Evolutionary conservation across 2,329 filamentous ascomycete genomes (phyloP).

Genomic region (Cercospora zeina): DNA sequence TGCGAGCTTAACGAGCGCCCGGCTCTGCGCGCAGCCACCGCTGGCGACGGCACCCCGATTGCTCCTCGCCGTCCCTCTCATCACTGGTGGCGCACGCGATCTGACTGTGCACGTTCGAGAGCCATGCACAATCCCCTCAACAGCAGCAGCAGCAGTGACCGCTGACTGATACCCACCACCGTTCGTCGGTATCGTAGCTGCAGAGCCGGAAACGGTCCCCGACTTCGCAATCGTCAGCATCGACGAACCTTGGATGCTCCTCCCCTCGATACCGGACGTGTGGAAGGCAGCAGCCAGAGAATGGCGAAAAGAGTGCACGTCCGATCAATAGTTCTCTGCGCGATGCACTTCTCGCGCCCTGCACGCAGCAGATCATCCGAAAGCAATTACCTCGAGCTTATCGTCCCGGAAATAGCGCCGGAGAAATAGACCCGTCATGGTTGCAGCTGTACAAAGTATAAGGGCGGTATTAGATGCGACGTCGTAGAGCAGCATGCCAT

Average conservation of each 20-base stretch:
- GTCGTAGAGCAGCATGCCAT: slow-evolving; percentile 3
- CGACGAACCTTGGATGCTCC: slow-evolving; percentile 7
- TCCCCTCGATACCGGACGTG: slow-evolving; percentile 1
- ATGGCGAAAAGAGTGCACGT: neutral
- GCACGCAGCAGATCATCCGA: neutral
- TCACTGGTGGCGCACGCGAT: neutral
- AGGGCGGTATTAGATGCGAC: neutral
- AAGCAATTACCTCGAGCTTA: neutral
- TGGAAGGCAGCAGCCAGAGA: neutral
- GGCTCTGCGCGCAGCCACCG: slow-evolving; percentile 1
- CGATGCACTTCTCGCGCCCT: neutral
- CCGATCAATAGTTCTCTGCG: neutral
- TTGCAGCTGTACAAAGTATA: neutral
- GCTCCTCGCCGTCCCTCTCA: neutral
- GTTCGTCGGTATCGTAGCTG: neutral
- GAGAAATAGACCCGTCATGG: slow-evolving; percentile 7
- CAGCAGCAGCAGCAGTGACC: neutral
- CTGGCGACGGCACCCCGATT: neutral
- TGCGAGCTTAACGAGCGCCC: neutral
- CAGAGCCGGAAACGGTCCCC: slow-evolving; percentile 1
- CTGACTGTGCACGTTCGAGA: slow-evolving; percentile 1
- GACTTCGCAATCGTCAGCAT: neutral
- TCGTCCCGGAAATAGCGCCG: neutral
- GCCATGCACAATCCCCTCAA: neutral
- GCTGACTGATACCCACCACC: neutral